Percentiles rank a stretch among this genome's conserved stretches.
phyloP scores from a whole-genome alignment of 2,329 filamentous ascomycete genomes.

The Fusarium newnesense region DNA sequence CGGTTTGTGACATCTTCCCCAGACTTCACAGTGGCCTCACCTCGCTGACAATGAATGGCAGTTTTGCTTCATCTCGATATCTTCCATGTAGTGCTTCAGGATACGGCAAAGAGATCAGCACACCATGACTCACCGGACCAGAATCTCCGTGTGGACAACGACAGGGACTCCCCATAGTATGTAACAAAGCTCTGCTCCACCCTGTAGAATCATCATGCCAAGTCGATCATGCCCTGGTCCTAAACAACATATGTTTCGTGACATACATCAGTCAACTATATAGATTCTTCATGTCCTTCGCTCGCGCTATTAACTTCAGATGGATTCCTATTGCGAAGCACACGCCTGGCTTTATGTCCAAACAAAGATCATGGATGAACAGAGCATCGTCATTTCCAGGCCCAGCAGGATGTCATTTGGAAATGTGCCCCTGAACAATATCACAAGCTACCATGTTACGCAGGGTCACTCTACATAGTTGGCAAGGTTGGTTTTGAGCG shows the following conservation, averaged over 20 bases:
- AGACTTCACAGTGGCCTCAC: neutral
- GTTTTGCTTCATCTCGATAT: neutral
- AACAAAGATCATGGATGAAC: neutral
- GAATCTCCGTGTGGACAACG: slow-evolving; percentile 1
- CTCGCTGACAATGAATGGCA: neutral
- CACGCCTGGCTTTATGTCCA: neutral
- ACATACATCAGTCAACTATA: neutral
- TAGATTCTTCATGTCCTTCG: neutral
- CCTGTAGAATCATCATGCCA: neutral
- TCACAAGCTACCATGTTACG: too few relatives aligned
- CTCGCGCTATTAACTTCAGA: neutral
- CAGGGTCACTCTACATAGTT: too few relatives aligned
- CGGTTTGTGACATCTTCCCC: neutral
- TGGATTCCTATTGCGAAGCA: neutral
- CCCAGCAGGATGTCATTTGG: neutral
- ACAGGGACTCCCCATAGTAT: neutral
- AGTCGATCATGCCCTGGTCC: neutral
- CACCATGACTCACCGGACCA: slow-evolving; percentile 8
- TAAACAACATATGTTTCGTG: neutral
- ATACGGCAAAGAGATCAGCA: neutral
- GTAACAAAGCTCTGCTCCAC: neutral
- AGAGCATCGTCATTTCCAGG: neutral
- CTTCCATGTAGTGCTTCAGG: neutral
- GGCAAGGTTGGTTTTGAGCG: too few relatives aligned
- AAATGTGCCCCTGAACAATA: neutral